phyloP scores from a whole-genome alignment of 2,329 filamentous ascomycete species.

The Ustilaginoidea virens region DNA sequence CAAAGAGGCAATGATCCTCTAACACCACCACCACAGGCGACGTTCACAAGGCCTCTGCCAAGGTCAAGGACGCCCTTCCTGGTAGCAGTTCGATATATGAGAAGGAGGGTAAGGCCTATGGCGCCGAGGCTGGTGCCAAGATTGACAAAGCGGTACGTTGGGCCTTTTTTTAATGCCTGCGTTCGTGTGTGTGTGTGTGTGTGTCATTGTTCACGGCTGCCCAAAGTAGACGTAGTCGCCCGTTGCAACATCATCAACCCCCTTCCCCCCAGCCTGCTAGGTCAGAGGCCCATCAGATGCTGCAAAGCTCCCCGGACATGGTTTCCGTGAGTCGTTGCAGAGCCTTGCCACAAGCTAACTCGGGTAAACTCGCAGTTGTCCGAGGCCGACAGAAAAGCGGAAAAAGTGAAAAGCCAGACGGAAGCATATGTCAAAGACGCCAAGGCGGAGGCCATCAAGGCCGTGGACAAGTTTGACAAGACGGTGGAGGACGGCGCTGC shows the following conservation, averaged over 20 bases:
- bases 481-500: constrained; percentile 63
- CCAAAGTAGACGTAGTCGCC: no score
- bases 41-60: constrained; percentile 50
- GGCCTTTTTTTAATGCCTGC: no score
- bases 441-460: constrained; percentile 49
- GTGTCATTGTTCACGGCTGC: no score
- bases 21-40: constrained; percentile 51
- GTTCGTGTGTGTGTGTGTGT: no score
- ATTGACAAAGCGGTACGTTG: constrained; percentile 52
- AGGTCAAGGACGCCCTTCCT: constrained; percentile 50
- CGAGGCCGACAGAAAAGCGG: constrained; percentile 47
- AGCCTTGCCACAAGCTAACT: no score
- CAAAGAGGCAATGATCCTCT: no score
- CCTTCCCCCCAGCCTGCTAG: no score
- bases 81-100: constrained; percentile 46
- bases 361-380: constrained; percentile 18
- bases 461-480: constrained; percentile 70
- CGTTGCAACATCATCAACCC: not conserved
- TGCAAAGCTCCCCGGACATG: no score
- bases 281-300: no score
- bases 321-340: no score
- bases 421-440: constrained; percentile 46
- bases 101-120: constrained; percentile 39
- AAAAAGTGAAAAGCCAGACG: constrained; percentile 44
- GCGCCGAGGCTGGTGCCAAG: constrained; percentile 40